Percentiles rank a stretch among this genome's conserved stretches.
Conservation (phyloP, 805 yeast species). For the Maudiozyma barnettii region DNA sequence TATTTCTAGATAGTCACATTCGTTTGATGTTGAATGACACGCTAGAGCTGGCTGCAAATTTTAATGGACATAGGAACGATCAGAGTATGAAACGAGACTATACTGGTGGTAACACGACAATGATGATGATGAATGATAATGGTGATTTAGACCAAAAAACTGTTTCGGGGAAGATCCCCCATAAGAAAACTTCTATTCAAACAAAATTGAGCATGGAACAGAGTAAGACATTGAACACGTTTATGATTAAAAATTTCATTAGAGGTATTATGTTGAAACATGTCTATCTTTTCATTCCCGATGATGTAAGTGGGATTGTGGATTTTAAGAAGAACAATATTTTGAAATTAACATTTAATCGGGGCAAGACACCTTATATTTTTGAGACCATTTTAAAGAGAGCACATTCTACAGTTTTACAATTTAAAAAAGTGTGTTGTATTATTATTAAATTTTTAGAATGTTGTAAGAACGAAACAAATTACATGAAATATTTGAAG, state of each 20-base stretch:
- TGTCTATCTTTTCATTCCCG: slow-evolving; percentile 4
- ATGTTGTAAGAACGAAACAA: slow-evolving; percentile 11
- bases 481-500: slow-evolving; percentile 16
- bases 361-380: slow-evolving; percentile 6
- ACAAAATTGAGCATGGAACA: not conserved
- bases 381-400: slow-evolving; percentile 13
- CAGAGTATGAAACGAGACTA: not conserved
- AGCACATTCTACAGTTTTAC: slow-evolving; percentile 11
- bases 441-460: slow-evolving; percentile 17
- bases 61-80: not conserved
- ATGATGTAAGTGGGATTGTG: not conserved
- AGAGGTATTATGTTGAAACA: slow-evolving; percentile 10
- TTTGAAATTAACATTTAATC: not conserved
- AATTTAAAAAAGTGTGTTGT: slow-evolving; percentile 21
- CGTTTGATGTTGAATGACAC: slow-evolving; percentile 1
- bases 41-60: not conserved
- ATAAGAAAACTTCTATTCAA: not conserved
- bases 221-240: slow-evolving; percentile 5
- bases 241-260: slow-evolving; percentile 13
- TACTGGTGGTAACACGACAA: not conserved
- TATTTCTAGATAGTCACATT: not conserved
- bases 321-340: not conserved
- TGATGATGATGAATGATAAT: not conserved
- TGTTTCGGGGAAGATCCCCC: not conserved
- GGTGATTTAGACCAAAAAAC: not conserved